A percentile compares a stretch with the other conserved stretches of the same genome.
phyloP scores from a whole-genome alignment of 2,329 filamentous ascomycete species.

The Arthrobotrys pseudoclavata region DNA sequence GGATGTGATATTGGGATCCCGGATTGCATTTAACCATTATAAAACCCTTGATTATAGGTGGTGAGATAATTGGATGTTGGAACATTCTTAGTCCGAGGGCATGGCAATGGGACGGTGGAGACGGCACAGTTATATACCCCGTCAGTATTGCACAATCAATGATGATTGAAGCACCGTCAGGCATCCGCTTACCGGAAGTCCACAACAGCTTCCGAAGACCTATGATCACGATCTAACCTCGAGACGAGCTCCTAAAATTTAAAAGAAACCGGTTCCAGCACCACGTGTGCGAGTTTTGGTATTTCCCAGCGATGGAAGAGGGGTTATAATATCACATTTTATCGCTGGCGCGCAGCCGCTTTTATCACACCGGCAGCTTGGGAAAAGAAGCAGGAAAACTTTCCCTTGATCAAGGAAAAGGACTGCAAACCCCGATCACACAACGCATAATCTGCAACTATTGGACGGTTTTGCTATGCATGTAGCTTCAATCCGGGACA shows the following conservation, averaged over 20 bases:
- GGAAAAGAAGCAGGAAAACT: slow-evolving; percentile 42
- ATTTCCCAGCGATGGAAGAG: slow-evolving; percentile 41
- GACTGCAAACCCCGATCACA: slow-evolving; percentile 35
- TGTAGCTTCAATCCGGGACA: slow-evolving; percentile 52
- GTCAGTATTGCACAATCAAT: slow-evolving; percentile 46
- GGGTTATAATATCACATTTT: slow-evolving; percentile 60
- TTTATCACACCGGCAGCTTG: slow-evolving; percentile 56
- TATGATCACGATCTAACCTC: slow-evolving; percentile 25
- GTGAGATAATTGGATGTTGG: slow-evolving; percentile 58
- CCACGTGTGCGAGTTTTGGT: slow-evolving; percentile 42
- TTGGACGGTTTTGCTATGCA: slow-evolving; percentile 37
- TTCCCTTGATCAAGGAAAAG: slow-evolving; percentile 36
- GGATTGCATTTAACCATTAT: slow-evolving; percentile 51
- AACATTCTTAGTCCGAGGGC: slow-evolving; percentile 53
- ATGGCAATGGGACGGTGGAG: slow-evolving; percentile 54
- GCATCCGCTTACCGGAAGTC: slow-evolving; percentile 47
- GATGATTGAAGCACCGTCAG: slow-evolving; percentile 24
- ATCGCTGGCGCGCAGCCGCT: slow-evolving; percentile 59
- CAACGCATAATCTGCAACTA: slow-evolving; percentile 56
- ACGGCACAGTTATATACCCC: slow-evolving; percentile 43
- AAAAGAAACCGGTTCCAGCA: slow-evolving; percentile 27
- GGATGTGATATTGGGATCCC: slow-evolving; percentile 44
- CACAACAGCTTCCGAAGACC: slow-evolving; percentile 48
- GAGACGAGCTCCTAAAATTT: slow-evolving; percentile 33
- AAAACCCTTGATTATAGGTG: slow-evolving; percentile 52